Conservation (phyloP, 2,329 filamentous ascomycete genomes). For the Cladophialophora exuberans region DNA sequence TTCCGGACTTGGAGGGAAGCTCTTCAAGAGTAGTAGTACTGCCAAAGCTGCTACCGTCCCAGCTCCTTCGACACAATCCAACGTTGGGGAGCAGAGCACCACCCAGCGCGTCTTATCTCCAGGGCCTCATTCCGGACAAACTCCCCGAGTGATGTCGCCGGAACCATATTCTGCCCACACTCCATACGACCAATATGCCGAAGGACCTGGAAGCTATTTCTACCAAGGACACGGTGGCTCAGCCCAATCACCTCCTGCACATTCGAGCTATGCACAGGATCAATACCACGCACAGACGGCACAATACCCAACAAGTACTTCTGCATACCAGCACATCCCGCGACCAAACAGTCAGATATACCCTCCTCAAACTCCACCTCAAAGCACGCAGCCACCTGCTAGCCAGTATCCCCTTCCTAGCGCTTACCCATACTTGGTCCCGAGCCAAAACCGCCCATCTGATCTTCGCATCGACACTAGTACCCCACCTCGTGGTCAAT, state of each 20-base stretch:
- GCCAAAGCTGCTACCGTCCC: conserved; percentile 5
- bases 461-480: conserved; percentile 29
- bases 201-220: conserved; percentile 9
- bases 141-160: conserved; percentile 17
- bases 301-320: conserved; percentile 10
- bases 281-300: conserved; percentile 7
- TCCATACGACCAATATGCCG: conserved; percentile 8
- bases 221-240: not conserved
- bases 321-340: conserved; percentile 15
- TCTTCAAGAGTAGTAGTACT: conserved; percentile 25
- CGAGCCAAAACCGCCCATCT: conserved; percentile 19
- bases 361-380: conserved; percentile 11
- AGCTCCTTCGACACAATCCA: conserved; percentile 1
- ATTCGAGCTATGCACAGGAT: conserved; percentile 1
- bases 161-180: conserved; percentile 16
- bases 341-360: conserved; percentile 7
- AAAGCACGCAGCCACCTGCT: conserved; percentile 3
- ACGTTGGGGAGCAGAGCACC: not conserved
- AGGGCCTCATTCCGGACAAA: conserved; percentile 8
- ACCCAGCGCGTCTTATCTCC: conserved; percentile 17
- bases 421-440: conserved; percentile 2
- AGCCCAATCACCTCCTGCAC: conserved; percentile 2
- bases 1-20: conserved; percentile 23
- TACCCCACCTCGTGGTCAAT: not conserved
- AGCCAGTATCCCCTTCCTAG: conserved; percentile 9